Conservation (phyloP, 78 protist genomes). For the Dictyostelium intermedium region DNA sequence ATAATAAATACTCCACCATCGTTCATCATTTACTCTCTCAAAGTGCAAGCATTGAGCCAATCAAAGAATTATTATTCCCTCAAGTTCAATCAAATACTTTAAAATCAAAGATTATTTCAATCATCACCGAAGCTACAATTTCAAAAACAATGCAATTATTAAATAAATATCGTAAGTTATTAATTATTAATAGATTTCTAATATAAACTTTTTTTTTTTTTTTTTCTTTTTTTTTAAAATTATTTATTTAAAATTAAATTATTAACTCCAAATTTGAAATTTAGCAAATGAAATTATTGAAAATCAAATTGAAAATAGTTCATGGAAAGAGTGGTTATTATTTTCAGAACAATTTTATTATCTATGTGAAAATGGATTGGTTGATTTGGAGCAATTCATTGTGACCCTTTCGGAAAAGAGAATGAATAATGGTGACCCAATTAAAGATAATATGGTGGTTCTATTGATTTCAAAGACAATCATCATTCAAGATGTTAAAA, state of each 20-base stretch:
- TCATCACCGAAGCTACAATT: constrained; percentile 8
- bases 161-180: neutral
- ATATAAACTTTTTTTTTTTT: too few species aligned
- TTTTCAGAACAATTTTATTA: constrained; percentile 27
- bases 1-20: neutral
- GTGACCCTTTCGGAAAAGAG: neutral
- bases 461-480: neutral
- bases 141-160: constrained; percentile 11
- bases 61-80: constrained; percentile 28
- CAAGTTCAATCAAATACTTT: constrained; percentile 24
- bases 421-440: constrained; percentile 6
- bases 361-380: neutral
- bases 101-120: neutral
- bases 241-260: too few species aligned
- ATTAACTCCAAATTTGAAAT: neutral
- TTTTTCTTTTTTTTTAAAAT: too few species aligned
- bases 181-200: neutral
- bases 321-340: constrained; percentile 33
- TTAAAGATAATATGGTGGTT: constrained; percentile 21
- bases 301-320: neutral
- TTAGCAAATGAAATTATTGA: neutral
- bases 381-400: constrained; percentile 33
- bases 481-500: neutral
- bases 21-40: constrained; percentile 10
- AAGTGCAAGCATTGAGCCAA: neutral